Evolutionary conservation across 768 basidiomycete genomes (phyloP).

Genomic region (Lactifluus volemus): DNA sequence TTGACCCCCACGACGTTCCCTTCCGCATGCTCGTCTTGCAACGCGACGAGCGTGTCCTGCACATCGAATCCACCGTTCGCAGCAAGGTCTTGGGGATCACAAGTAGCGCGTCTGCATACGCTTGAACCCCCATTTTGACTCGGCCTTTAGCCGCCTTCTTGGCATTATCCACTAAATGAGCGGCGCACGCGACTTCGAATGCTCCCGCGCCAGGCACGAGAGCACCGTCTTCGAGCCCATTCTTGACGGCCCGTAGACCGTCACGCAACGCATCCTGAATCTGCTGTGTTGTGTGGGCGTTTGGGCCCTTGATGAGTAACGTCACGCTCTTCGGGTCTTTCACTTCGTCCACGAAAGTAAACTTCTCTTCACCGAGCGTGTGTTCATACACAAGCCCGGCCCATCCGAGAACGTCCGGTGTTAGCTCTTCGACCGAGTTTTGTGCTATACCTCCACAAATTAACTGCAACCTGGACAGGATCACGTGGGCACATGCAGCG

Average conservation of each 20-base stretch:
- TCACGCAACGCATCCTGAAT: slow-evolving; percentile 98
- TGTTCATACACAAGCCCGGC: slow-evolving; percentile 99
- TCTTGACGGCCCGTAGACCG: slow-evolving; percentile 93
- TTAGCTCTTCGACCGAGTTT: slow-evolving; percentile 95
- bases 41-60: slow-evolving; percentile 84
- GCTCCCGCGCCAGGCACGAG: slow-evolving; percentile 96
- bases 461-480: slow-evolving; percentile 64
- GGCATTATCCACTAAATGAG: slow-evolving; percentile 66
- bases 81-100: slow-evolving; percentile 96
- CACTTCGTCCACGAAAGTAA: slow-evolving; percentile 95
- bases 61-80: slow-evolving; percentile 96
- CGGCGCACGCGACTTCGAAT: slow-evolving; percentile 89
- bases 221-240: slow-evolving; percentile 83
- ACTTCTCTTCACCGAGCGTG: slow-evolving; percentile 98
- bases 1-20: slow-evolving; percentile 91
- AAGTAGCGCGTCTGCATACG: slow-evolving; percentile 90
- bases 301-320: slow-evolving; percentile 94
- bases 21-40: slow-evolving; percentile 95
- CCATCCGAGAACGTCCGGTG: slow-evolving; percentile 88
- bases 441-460: slow-evolving; percentile 93
- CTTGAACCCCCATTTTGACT: slow-evolving; percentile 94
- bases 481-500: background rate
- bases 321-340: slow-evolving; percentile 93
- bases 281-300: slow-evolving; percentile 91
- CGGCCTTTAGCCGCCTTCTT: slow-evolving; percentile 89